phyloP scores from a whole-genome alignment of 2,329 filamentous ascomycete genomes.

The Colletotrichum australisinense region DNA sequence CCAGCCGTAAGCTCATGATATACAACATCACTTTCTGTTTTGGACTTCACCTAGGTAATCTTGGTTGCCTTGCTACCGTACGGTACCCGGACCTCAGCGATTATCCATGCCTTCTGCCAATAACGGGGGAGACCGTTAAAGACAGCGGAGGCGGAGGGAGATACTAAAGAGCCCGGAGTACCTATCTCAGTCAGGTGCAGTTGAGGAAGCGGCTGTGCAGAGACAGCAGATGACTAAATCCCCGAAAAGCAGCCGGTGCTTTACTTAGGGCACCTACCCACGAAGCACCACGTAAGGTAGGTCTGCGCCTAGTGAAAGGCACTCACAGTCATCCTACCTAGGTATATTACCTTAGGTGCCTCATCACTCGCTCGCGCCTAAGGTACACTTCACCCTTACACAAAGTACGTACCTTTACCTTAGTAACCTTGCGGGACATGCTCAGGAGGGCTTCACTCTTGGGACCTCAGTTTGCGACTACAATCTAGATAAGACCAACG shows the following conservation, averaged over 20 bases:
- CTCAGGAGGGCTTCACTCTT: neutral
- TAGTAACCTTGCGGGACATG: too few relatives aligned
- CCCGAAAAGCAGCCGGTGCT: constrained; percentile 17
- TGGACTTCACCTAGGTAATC: neutral
- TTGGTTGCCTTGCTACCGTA: neutral
- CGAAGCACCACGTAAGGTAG: too few relatives aligned
- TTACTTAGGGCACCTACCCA: neutral
- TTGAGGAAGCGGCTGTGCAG: constrained; percentile 4
- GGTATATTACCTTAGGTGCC: too few relatives aligned
- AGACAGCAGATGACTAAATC: neutral
- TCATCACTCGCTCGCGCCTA: too few relatives aligned
- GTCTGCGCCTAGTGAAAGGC: too few relatives aligned
- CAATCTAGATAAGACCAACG: neutral
- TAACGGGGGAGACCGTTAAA: neutral
- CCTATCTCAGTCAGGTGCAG: neutral
- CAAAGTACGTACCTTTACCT: too few relatives aligned
- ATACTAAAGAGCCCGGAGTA: neutral
- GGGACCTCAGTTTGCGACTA: neutral
- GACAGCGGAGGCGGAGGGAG: neutral
- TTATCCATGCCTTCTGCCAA: neutral
- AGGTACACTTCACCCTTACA: too few relatives aligned
- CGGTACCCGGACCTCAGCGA: neutral
- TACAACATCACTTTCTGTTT: neutral
- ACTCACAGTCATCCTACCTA: too few relatives aligned
- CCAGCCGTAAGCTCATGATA: too few relatives aligned